Base-by-base conservation (phyloP, 805 yeast genomes). In the Metschnikowia noctiluminum region DNA sequence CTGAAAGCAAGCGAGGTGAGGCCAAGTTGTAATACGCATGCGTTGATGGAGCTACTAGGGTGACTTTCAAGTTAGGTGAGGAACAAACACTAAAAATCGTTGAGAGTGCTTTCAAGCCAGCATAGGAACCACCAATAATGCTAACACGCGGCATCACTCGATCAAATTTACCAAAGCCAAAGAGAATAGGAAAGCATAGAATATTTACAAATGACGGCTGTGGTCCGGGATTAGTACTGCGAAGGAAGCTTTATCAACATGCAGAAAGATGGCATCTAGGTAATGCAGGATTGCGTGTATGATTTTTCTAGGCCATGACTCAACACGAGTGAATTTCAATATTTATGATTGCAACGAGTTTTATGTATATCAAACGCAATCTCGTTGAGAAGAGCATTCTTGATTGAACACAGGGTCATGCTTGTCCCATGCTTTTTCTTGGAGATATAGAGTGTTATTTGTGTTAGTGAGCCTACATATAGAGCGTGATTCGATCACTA, bases 91-190 rank as follows among this genome's bases (percentile, higher is more conserved):
- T 45, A 28, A 58, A 53, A 15, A 63, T 46, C 9, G 59, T 41
- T 11, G 61, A 57, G 16, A 64, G 64, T 10, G 70, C 74, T 7
- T 31, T 43, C 14, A 60, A 51, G 7, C 62, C 74, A 3, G 70
- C 73, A 46, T 52, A 69, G 3, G 72, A 66, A 6, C 66, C 72
- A n/a, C 77, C 76, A 28, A 71, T 60, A 14, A 72, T 63, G 6
- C 65, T 65, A 15, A 68, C 50, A 35, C 54, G 49, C 9, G 56
- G 45, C 57, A 51, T 53, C 32, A 10, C 13, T 12, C 3, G 13
- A 30, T 10, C 13, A 6, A 30, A 12, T 30, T 30, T 2, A 30
- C 32, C 32, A 9, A 12, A 30, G 12, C 13, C 2, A 30, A 13
- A 31, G 27, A 14, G 8, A 30, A 15, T 8, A 37, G 13, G 11